Base-by-base conservation (phyloP, 345 rosid species). In the Leavenworthia alabamica region DNA sequence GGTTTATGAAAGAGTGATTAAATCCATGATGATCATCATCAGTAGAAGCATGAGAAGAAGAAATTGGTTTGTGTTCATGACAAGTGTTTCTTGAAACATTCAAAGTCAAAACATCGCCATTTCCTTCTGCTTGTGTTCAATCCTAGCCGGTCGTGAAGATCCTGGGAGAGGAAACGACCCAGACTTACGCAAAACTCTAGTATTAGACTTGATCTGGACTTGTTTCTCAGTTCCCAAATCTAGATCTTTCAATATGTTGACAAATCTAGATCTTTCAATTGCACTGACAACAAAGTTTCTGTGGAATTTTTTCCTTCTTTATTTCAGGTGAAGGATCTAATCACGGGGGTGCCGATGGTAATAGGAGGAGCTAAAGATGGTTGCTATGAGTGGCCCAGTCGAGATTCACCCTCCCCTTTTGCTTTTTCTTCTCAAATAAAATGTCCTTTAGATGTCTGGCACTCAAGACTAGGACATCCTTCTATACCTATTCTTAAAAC, bases 91-190 rank as follows among this genome's bases (percentile, higher is more conserved):
- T 48, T 42, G 70, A 66, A 57, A 71, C 70, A 49, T 52, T 49
- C 60, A 64, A 19, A 31, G 70, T 64, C 24, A 71, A 41, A 43
- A 64, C 43, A 2, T 70, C 3, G 39, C 55, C 78, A 42, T 71
- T 78, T 93, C 99, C 16, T 55, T 76, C 73, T 66, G 79, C 82
- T 93, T 93, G 73, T 85, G 83, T 46, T 85, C 79, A 26, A 93
- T 81, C 23, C 78, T 82, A 70, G 77, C 79, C 8, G 88, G 83
- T 27, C 67, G 60, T 2, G 82, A 74, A 32, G 70, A 67, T 42
- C 70, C 71, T 19, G 81, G 42, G 10, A 77, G 33, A 3, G 99
- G 97, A 85, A 86, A 93, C 35, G 97, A 89, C 12, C 81, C 87
- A 48, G 97, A 87, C 70, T 81, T 89, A 11, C 67, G 78, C 40